Evolutionary conservation across 371 early-diverging fungal species (phyloP), one percentile per base, ranked within the genome.

Genomic region (Mucor irregularis): DNA sequence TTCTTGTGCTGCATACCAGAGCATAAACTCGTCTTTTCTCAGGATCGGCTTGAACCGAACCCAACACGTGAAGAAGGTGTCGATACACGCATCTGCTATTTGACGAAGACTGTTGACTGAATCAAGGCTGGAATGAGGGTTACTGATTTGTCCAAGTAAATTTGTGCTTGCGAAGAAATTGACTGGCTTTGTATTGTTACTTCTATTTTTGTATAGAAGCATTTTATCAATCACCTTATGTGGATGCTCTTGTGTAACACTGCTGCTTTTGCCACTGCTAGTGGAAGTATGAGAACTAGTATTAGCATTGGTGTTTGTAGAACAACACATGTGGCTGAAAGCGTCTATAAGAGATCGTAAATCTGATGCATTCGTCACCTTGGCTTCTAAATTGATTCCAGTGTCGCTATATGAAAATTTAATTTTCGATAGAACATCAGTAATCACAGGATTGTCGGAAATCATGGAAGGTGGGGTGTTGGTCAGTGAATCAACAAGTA

Each of bases 1-100:
- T 13, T 59, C 35, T 31, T 66, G 61, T 2, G 61, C 24, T 8
- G 39, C 21, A 37, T 73, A 73, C 69, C 69, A 69, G 29, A 17
- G 10, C 56, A 69, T 69, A 31, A 73, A 73, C 42, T 69, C 62
- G 7, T 62, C 58, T 48, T 53, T 63, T 37, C 61, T 49, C 7
- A 73, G 11, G 13, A 73, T 61, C 0, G 73, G 73, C 5, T 58
- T 62, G 26, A 61, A 69, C 17, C 69, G 56, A n/a, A 66, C 58
- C 67, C 69, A 66, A 31, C 73, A 73, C 26, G 44, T 34, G 21
- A 73, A 66, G 29, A 56, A 73, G n/a, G 66, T 62, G 16, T 73
- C 61, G 9, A 73, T 46, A 35, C 73, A 73, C n/a, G 61, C 63
- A 49, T 66, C 64, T 2, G 64, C 62, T 22, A 73, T 61, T 16